phyloP scores from a whole-genome alignment of 1,284 basidiomycete species.

The Cystobasidiaceae sp. region DNA sequence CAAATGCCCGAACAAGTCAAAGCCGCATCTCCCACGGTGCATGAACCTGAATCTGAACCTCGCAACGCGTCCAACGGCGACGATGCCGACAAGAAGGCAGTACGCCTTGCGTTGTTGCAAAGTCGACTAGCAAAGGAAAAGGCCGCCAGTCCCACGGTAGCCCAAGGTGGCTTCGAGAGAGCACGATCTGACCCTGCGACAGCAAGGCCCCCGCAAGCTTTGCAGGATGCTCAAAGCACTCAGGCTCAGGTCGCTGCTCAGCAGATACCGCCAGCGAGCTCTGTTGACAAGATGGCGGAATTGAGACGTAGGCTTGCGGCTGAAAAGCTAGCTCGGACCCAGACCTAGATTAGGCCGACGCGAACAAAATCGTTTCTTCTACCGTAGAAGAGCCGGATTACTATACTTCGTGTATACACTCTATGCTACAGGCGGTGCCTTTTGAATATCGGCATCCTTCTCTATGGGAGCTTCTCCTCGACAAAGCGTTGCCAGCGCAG shows the following conservation, averaged over 20 bases:
- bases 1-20: background rate
- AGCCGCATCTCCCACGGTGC: background rate
- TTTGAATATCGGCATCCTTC: no score
- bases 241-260: background rate
- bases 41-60: background rate
- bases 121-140: constrained; percentile 13
- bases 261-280: background rate
- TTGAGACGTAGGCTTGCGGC: constrained; percentile 8
- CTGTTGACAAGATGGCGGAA: constrained; percentile 1
- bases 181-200: no score
- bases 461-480: no score
- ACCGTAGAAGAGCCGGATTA: no score
- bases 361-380: no score
- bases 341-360: background rate
- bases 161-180: background rate
- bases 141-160: background rate
- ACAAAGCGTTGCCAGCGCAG: constrained; percentile 37
- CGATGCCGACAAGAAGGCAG: no score
- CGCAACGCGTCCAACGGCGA: background rate
- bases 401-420: constrained; percentile 9
- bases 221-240: no score
- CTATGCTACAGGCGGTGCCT: no score
- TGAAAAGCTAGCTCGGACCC: background rate
- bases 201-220: no score
- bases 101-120: background rate